Percentiles rank a stretch among this genome's conserved stretches.
Evolutionary conservation across 2,329 filamentous ascomycete species (phyloP).

Genomic region (Cercospora berteroae): DNA sequence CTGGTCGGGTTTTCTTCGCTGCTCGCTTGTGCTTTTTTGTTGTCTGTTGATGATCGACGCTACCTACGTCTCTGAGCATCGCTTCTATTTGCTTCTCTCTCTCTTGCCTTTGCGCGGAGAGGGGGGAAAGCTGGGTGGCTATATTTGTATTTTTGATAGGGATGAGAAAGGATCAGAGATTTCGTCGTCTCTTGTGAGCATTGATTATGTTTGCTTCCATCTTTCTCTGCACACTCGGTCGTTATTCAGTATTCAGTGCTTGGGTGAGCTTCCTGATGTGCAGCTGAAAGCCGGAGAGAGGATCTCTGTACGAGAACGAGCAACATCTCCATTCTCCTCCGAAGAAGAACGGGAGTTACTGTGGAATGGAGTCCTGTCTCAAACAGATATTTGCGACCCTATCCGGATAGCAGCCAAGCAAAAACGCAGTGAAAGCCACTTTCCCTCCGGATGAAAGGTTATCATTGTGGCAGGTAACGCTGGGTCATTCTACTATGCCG

Average conservation of each 20-base stretch:
- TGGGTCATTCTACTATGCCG: background rate
- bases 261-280: background rate
- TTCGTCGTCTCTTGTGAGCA: background rate
- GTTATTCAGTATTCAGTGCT: background rate
- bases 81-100: background rate
- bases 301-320: background rate
- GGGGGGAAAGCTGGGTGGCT: background rate
- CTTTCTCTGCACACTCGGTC: background rate
- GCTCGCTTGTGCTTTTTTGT: background rate
- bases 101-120: background rate
- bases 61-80: background rate
- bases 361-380: too few relatives aligned
- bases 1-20: background rate
- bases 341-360: too few relatives aligned
- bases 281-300: background rate
- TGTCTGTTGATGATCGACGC: background rate
- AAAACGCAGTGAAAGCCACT: background rate
- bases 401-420: background rate
- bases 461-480: background rate
- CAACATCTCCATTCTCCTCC: background rate
- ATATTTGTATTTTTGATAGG: background rate
- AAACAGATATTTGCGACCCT: background rate
- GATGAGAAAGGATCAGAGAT: background rate
- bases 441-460: too few relatives aligned
- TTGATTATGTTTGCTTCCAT: background rate